A percentile compares a stretch with the other conserved stretches of the same genome.
These are phyloP conservation scores for Rhizodiscina lignyota DNA, from an alignment of 495 filamentous ascomycete species.

Conservation along the genomic window DNA sequence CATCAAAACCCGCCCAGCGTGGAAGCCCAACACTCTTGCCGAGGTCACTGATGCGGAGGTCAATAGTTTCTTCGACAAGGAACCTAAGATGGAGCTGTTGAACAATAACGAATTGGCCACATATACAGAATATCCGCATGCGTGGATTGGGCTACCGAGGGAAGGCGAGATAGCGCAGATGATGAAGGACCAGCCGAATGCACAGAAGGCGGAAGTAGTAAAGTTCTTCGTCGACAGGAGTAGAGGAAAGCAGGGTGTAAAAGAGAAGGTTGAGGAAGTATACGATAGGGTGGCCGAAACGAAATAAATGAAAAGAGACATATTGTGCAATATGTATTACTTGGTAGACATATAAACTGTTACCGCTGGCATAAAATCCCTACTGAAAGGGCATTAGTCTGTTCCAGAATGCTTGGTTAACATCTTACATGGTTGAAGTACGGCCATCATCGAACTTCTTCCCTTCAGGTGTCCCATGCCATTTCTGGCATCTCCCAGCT, in stretches of 20 bases:
- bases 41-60: slow-evolving; percentile 38
- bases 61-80: slow-evolving; percentile 40
- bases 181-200: slow-evolving; percentile 14
- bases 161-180: slow-evolving; percentile 48
- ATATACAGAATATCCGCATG: slow-evolving; percentile 55
- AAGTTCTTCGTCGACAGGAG: slow-evolving; percentile 27
- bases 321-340: too few species aligned
- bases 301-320: too few species aligned
- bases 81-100: slow-evolving; percentile 34
- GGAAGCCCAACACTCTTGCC: slow-evolving; percentile 54
- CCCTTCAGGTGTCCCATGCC: too few species aligned
- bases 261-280: slow-evolving; percentile 28
- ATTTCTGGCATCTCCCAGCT: too few species aligned
- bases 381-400: too few species aligned
- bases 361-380: too few species aligned
- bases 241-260: slow-evolving; percentile 24
- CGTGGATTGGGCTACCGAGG: slow-evolving; percentile 47
- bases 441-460: too few species aligned
- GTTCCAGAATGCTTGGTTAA: too few species aligned
- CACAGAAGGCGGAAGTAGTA: slow-evolving; percentile 23
- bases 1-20: slow-evolving; percentile 41
- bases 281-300: slow-evolving; percentile 14
- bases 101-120: slow-evolving; percentile 21
- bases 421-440: too few species aligned
- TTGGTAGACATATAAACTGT: too few species aligned